Evolutionary conservation across 129 eudicot genomes (phyloP).

Genomic region (sunflower (Helianthus annuus)): DNA sequence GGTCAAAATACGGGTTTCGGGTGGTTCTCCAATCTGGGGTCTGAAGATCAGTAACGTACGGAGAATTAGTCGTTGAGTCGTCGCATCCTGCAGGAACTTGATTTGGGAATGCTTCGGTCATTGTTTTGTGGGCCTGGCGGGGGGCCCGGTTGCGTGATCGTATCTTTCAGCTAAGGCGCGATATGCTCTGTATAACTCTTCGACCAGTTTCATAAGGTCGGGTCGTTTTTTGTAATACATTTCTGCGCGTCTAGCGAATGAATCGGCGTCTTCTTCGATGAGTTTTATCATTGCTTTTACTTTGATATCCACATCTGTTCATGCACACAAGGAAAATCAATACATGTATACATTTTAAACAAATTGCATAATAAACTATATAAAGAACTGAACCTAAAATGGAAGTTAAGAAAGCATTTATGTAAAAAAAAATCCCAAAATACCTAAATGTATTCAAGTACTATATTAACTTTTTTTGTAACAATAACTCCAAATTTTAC

Average conservation of each 20-base stretch:
- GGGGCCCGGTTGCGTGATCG: constrained; percentile 93
- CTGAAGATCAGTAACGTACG: constrained; percentile 47
- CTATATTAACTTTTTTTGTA: no score
- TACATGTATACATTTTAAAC: neutral
- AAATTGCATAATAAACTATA: neutral
- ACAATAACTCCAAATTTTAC: no score
- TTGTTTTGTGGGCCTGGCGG: constrained; percentile 87
- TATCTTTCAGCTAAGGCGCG: constrained; percentile 95
- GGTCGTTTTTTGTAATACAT: constrained; percentile 94
- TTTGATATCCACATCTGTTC: constrained; percentile 73
- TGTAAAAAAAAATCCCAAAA: no score
- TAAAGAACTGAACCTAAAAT: constrained; percentile 2
- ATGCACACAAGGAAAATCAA: neutral
- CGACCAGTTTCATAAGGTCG: constrained; percentile 33
- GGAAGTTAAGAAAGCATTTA: constrained; percentile 12
- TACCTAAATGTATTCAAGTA: neutral
- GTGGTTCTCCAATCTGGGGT: constrained; percentile 58
- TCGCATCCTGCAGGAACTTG: constrained; percentile 65
- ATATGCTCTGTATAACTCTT: constrained; percentile 16
- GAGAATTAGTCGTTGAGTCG: constrained; percentile 52
- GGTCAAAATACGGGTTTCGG: constrained; percentile 30
- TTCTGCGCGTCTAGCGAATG: constrained; percentile 88
- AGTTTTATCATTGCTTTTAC: constrained; percentile 90
- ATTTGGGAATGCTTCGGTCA: constrained; percentile 87
- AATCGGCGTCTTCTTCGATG: constrained; percentile 88